Conservation (phyloP, 2,329 filamentous ascomycete species). For the Exophiala mesophila region DNA sequence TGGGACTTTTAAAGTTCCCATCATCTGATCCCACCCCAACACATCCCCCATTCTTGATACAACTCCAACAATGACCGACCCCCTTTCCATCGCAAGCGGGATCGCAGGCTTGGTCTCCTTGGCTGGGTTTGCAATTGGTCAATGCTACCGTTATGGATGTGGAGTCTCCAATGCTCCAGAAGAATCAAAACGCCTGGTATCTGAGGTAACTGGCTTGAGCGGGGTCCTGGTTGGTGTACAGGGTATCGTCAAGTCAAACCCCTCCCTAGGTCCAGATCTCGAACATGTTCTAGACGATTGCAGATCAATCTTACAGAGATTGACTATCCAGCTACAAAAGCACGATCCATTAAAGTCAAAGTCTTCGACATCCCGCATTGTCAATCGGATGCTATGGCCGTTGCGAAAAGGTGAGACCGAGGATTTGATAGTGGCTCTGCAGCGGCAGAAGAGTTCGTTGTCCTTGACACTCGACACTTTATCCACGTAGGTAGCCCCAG, state of each 20-base stretch:
- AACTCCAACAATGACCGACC: constrained; percentile 29
- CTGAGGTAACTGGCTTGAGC: constrained; percentile 17
- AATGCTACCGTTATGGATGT: constrained; percentile 21
- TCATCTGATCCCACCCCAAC: too few relatives aligned
- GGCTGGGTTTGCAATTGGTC: constrained; percentile 10
- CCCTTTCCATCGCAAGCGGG: constrained; percentile 29
- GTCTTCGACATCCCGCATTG: constrained; percentile 3
- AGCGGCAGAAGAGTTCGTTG: constrained; percentile 16
- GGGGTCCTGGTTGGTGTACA: constrained; percentile 17
- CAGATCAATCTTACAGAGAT: constrained; percentile 1
- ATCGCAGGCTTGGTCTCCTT: constrained; percentile 25
- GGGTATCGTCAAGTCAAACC: constrained; percentile 6
- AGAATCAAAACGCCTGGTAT: constrained; percentile 14
- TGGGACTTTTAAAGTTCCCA: too few relatives aligned
- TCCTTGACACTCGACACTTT: constrained; percentile 11
- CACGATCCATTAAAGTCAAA: constrained; percentile 1
- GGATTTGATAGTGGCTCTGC: constrained; percentile 9
- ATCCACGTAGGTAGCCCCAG: constrained; percentile 10
- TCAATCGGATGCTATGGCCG: constrained; percentile 17
- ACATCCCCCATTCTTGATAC: too few relatives aligned
- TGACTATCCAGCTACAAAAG: constrained; percentile 11
- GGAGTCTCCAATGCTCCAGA: constrained; percentile 16
- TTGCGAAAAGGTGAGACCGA: constrained; percentile 14
- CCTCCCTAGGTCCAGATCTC: constrained; percentile 4
- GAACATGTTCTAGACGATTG: constrained; percentile 6